phyloP scores from a whole-genome alignment of 2,329 filamentous ascomycete genomes.

The Cryphonectria naterciae region DNA sequence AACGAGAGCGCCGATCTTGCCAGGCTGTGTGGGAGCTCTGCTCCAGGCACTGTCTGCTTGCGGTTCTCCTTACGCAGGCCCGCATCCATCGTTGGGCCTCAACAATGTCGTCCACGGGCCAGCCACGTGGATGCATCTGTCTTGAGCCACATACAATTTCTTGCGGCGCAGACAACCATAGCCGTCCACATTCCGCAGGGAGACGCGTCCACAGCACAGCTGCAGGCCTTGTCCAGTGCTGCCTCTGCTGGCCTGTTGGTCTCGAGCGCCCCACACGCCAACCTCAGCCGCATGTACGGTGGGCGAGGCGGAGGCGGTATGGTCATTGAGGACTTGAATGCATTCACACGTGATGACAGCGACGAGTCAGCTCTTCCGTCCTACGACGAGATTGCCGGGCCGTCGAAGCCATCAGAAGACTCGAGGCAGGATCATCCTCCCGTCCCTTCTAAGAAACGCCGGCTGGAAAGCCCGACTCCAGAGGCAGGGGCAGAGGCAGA shows the following conservation, averaged over 20 bases:
- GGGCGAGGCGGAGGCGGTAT: slow-evolving; percentile 11
- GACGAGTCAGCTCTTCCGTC: slow-evolving; percentile 3
- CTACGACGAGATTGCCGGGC: slow-evolving; percentile 11
- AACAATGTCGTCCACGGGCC: not conserved
- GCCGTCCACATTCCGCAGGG: slow-evolving; percentile 9
- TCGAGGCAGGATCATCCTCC: not conserved
- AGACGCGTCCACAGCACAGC: not conserved
- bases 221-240: not conserved
- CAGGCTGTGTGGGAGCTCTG: not conserved
- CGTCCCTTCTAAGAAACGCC: slow-evolving; percentile 2
- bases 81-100: slow-evolving; percentile 1
- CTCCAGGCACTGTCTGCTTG: slow-evolving; percentile 7
- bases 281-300: slow-evolving; percentile 7
- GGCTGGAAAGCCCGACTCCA: not conserved
- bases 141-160: not conserved
- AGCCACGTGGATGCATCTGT: not conserved
- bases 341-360: not conserved
- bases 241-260: not conserved
- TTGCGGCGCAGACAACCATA: not conserved
- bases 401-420: not conserved
- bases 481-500: not conserved
- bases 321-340: not conserved
- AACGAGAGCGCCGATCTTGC: not conserved
- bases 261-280: slow-evolving; percentile 2
- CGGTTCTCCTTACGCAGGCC: slow-evolving; percentile 7